Conservation (phyloP, 352 stramenopile species). For the Phytophthora fragariaefolia region DNA sequence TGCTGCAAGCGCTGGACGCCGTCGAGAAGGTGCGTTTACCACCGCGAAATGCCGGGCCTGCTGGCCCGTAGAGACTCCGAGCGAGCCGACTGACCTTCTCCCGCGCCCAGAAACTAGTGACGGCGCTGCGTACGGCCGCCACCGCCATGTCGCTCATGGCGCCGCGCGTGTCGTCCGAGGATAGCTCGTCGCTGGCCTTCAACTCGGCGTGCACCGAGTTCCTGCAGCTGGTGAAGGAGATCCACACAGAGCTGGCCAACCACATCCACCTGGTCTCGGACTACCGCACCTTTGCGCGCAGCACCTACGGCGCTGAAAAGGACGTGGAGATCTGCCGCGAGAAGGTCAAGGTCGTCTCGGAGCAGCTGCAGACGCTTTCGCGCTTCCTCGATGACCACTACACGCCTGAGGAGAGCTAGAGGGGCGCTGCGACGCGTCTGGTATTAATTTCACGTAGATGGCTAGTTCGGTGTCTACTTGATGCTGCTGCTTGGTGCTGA, state of each 20-base stretch:
- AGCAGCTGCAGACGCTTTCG: conserved; percentile 80
- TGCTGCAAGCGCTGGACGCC: conserved; percentile 76
- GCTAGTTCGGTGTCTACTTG: conserved; percentile 13
- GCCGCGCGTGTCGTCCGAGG: conserved; percentile 66
- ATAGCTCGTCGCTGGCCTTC: conserved; percentile 76
- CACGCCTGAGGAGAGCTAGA: conserved; percentile 60
- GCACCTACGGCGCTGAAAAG: conserved; percentile 86
- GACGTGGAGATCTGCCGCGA: conserved; percentile 78
- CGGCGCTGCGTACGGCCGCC: conserved; percentile 67
- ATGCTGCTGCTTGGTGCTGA: background rate
- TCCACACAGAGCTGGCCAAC: conserved; percentile 82
- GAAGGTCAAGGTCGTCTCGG: conserved; percentile 80
- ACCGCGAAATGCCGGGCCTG: conserved; percentile 1
- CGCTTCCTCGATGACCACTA: conserved; percentile 83
- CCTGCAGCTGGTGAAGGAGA: conserved; percentile 86
- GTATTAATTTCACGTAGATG: conserved; percentile 36
- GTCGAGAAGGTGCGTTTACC: conserved; percentile 71
- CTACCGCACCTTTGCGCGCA: conserved; percentile 84
- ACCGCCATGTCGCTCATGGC: conserved; percentile 73
- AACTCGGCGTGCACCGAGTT: conserved; percentile 84
- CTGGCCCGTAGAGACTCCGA: background rate
- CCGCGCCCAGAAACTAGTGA: conserved; percentile 78
- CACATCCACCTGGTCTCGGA: conserved; percentile 88
- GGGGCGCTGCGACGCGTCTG: background rate
- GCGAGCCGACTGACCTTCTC: conserved; percentile 8